These are phyloP conservation scores for Alternaria gaisen DNA, from an alignment of 2,329 filamentous ascomycete genomes.

Conservation along the genomic window DNA sequence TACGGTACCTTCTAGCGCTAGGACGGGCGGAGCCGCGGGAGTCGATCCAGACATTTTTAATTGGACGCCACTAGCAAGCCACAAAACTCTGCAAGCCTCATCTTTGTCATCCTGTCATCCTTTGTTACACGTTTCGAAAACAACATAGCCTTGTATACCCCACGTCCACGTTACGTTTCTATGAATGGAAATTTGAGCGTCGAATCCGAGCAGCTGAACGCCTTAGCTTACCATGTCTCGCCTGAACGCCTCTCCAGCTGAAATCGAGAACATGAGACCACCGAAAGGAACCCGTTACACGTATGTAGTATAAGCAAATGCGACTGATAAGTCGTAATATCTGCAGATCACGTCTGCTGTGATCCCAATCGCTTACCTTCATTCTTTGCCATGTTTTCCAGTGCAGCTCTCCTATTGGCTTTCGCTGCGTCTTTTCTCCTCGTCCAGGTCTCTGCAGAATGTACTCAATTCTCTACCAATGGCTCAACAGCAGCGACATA, in stretches of 20 bases:
- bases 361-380: not conserved
- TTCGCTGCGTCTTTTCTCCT: not conserved
- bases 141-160: not conserved
- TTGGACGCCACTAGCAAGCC: conserved; percentile 3
- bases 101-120: not conserved
- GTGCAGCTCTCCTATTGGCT: not conserved
- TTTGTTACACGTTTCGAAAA: not conserved
- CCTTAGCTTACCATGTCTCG: not conserved
- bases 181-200: not conserved
- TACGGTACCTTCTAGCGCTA: not conserved
- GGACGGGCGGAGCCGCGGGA: not conserved
- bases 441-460: conserved; percentile 7
- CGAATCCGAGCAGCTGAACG: not conserved
- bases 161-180: not conserved
- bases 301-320: conserved; percentile 3
- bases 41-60: not conserved
- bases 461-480: conserved; percentile 21
- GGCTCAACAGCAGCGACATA: conserved; percentile 17
- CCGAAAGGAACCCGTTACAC: not conserved
- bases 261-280: not conserved
- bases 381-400: conserved; percentile 1
- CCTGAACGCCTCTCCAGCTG: not conserved
- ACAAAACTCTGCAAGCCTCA: conserved; percentile 2
- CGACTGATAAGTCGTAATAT: not conserved
- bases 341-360: not conserved